phyloP scores from a whole-genome alignment of 1,139 yeast species.

The Keqinozyma sinolaborantium region DNA sequence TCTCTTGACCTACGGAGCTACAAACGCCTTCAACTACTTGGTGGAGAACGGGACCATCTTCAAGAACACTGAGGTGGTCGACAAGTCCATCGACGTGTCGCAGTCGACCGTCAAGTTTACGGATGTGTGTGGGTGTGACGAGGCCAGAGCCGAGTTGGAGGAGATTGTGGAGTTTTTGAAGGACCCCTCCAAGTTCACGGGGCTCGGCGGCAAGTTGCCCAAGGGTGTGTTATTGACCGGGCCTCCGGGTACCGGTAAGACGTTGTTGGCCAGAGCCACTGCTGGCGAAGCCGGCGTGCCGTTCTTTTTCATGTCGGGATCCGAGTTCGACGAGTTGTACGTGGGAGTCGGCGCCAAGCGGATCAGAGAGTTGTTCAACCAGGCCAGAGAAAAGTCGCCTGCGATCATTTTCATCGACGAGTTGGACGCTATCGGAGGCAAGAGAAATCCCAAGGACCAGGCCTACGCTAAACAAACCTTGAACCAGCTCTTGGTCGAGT shows the following conservation, averaged over 20 bases:
- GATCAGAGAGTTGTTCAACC: conserved; percentile 87
- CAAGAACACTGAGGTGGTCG: conserved; percentile 72
- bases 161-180: conserved; percentile 95
- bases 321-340: conserved; percentile 95
- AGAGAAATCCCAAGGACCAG: conserved; percentile 95
- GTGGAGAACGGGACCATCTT: conserved; percentile 83
- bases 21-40: conserved; percentile 71
- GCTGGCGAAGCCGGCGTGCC: conserved; percentile 99
- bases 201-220: conserved; percentile 94
- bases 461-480: conserved; percentile 97
- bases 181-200: conserved; percentile 94
- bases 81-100: conserved; percentile 76
- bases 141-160: conserved; percentile 94
- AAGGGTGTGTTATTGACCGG: conserved; percentile 96
- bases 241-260: conserved; percentile 99
- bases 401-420: conserved; percentile 97
- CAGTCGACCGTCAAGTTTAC: conserved; percentile 85
- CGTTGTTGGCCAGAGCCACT: conserved; percentile 93
- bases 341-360: conserved; percentile 99
- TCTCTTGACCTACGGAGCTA: conserved; percentile 65
- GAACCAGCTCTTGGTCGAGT: conserved; percentile 90
- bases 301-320: conserved; percentile 96
- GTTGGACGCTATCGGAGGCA: conserved; percentile 97
- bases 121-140: conserved; percentile 98
- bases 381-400: conserved; percentile 94